These are phyloP conservation scores for Glomus cerebriforme DNA, from an alignment of 192 early-diverging fungal species.

Conservation along the genomic window DNA sequence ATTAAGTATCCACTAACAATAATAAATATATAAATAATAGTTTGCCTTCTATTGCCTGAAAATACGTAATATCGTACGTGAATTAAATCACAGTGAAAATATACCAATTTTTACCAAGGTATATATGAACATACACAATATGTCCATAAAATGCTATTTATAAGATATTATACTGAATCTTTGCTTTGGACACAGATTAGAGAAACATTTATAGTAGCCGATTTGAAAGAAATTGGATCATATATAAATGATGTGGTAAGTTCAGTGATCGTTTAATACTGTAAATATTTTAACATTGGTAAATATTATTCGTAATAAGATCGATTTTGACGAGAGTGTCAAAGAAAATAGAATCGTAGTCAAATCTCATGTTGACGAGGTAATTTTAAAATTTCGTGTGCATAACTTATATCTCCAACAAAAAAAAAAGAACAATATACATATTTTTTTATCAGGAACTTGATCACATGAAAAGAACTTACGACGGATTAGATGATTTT, in stretches of 20 bases:
- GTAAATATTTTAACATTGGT: not conserved
- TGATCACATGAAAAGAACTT: slow-evolving; percentile 68
- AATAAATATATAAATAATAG: slow-evolving; percentile 38
- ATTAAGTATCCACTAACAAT: not conserved
- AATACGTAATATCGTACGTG: slow-evolving; percentile 42
- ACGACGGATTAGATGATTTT: slow-evolving; percentile 65
- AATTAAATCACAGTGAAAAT: slow-evolving; percentile 12
- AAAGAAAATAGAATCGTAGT: slow-evolving; percentile 61
- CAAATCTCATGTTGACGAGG: slow-evolving; percentile 51
- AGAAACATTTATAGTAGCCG: slow-evolving; percentile 36
- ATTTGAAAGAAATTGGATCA: slow-evolving; percentile 53
- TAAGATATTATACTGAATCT: not conserved
- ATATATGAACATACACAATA: slow-evolving; percentile 1
- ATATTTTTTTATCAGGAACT: slow-evolving; percentile 46
- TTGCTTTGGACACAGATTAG: slow-evolving; percentile 27
- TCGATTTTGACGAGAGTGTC: slow-evolving; percentile 73
- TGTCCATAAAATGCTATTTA: not conserved
- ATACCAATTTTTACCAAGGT: slow-evolving; percentile 36
- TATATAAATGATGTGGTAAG: slow-evolving; percentile 62
- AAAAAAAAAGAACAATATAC: slow-evolving; percentile 40
- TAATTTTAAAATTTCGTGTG: slow-evolving; percentile 1
- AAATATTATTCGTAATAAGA: slow-evolving; percentile 38
- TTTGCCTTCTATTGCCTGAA: slow-evolving; percentile 62
- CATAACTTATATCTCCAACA: not conserved
- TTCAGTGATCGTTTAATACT: not conserved